Evolutionary conservation across 2,329 filamentous ascomycete genomes (phyloP).

Genomic region (Neopestalotiopsis sp.): DNA sequence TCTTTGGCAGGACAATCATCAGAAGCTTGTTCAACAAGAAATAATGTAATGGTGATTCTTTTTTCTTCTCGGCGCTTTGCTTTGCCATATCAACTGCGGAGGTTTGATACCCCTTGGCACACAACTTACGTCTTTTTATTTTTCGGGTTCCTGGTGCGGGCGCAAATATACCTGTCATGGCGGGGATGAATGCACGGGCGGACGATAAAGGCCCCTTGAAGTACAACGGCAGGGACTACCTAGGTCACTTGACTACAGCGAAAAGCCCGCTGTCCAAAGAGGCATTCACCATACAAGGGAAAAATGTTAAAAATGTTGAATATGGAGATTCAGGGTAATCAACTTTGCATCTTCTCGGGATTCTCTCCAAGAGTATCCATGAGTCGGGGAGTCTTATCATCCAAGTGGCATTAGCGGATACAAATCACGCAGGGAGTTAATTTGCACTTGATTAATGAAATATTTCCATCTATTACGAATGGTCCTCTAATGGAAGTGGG

Average conservation of each 20-base stretch:
- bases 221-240: too few species aligned
- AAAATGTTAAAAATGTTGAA: background rate
- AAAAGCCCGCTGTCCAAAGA: too few species aligned
- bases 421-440: too few species aligned
- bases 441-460: too few species aligned
- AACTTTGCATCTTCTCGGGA: background rate
- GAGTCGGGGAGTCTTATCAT: too few species aligned
- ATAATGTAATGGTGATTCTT: background rate
- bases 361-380: background rate
- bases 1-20: conserved; percentile 91
- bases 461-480: background rate
- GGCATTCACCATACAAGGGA: too few species aligned
- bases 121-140: background rate
- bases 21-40: conserved; percentile 81
- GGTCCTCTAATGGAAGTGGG: too few species aligned
- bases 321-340: background rate
- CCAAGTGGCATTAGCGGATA: too few species aligned
- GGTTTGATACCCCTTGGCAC: conserved; percentile 2
- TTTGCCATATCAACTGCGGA: background rate
- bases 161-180: background rate
- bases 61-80: background rate
- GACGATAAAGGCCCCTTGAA: background rate
- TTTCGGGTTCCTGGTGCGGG: background rate
- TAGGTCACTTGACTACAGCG: too few species aligned
- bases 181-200: background rate